Percentiles rank a stretch among this genome's conserved stretches.
Evolutionary conservation across 192 early-diverging fungal genomes (phyloP).

Genomic region (Umbelopsis sp.): DNA sequence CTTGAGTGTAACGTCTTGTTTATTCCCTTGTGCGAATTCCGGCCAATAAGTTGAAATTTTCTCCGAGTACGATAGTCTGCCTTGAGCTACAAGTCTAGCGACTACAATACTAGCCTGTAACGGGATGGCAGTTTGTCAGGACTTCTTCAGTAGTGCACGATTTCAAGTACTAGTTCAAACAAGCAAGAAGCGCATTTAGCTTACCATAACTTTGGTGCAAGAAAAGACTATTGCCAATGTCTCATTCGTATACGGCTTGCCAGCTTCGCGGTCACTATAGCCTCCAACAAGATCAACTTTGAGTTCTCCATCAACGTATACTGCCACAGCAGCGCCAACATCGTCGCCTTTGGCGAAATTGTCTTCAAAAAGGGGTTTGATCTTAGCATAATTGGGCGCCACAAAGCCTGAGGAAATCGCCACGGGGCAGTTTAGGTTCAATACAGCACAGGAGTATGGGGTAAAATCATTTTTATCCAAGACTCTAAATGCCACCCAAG

Average conservation of each 20-base stretch:
- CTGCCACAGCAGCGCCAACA: conserved; percentile 49
- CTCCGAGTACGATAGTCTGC: conserved; percentile 52
- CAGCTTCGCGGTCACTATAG: conserved; percentile 43
- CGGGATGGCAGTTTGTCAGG: not conserved
- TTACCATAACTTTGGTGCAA: conserved; percentile 61
- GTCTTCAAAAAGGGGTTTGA: conserved; percentile 14
- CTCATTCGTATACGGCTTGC: conserved; percentile 49
- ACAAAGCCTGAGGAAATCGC: conserved; percentile 11
- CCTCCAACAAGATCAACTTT: conserved; percentile 72
- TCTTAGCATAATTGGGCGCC: conserved; percentile 6
- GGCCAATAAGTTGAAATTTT: conserved; percentile 68
- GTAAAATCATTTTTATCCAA: conserved; percentile 13
- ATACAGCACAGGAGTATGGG: not conserved
- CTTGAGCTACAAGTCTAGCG: conserved; percentile 59
- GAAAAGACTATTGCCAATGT: conserved; percentile 71
- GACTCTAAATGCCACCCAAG: not conserved
- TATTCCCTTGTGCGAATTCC: conserved; percentile 72
- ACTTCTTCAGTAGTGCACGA: too few species aligned
- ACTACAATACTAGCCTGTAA: conserved; percentile 53
- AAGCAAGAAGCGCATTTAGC: not conserved
- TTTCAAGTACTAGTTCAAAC: not conserved
- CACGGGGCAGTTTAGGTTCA: not conserved
- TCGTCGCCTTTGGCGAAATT: conserved; percentile 48
- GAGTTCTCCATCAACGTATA: conserved; percentile 50
- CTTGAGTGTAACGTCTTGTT: conserved; percentile 66